phyloP scores from a whole-genome alignment of 371 early-diverging fungal genomes.

The Synchytrium microbalum region DNA sequence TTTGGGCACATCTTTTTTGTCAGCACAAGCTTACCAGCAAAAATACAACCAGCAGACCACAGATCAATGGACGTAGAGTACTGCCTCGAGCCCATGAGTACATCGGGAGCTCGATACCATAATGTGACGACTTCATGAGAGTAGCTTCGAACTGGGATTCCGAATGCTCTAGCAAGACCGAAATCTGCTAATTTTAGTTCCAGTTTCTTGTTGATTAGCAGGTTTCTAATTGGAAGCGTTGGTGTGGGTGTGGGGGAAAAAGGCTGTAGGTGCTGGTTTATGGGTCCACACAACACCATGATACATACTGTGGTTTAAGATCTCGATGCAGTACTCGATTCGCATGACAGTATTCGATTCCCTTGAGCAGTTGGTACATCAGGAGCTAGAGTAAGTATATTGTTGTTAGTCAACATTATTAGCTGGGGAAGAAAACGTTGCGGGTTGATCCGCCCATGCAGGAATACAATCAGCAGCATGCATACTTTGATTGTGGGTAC shows the following conservation, averaged over 20 bases:
- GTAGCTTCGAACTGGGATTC: slow-evolving; percentile 93
- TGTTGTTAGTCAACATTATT: slow-evolving; percentile 57
- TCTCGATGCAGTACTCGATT: slow-evolving; percentile 94
- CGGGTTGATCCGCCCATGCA: background rate
- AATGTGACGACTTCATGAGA: slow-evolving; percentile 97
- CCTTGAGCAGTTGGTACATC: slow-evolving; percentile 81
- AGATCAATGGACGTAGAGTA: slow-evolving; percentile 98
- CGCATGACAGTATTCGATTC: slow-evolving; percentile 92
- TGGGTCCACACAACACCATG: background rate
- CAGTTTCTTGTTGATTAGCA: slow-evolving; percentile 72
- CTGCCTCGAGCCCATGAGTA: slow-evolving; percentile 88
- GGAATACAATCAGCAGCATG: background rate
- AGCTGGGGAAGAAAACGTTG: slow-evolving; percentile 4
- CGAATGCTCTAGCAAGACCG: slow-evolving; percentile 93
- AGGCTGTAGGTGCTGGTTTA: background rate
- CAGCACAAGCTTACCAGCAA: slow-evolving; percentile 80
- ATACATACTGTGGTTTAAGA: slow-evolving; percentile 74
- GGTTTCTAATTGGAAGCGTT: slow-evolving; percentile 2
- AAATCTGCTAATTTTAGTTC: slow-evolving; percentile 92
- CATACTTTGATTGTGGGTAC: slow-evolving; percentile 29
- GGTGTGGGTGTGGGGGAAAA: background rate
- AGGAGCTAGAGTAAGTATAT: slow-evolving; percentile 39
- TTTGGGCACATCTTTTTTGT: too few species aligned
- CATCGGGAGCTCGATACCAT: slow-evolving; percentile 97
- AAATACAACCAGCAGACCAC: slow-evolving; percentile 98